Percentiles rank a stretch among this genome's conserved stretches.
These are phyloP conservation scores for Thyridium curvatum DNA, from an alignment of 2,329 filamentous ascomycete species.

Conservation along the genomic window DNA sequence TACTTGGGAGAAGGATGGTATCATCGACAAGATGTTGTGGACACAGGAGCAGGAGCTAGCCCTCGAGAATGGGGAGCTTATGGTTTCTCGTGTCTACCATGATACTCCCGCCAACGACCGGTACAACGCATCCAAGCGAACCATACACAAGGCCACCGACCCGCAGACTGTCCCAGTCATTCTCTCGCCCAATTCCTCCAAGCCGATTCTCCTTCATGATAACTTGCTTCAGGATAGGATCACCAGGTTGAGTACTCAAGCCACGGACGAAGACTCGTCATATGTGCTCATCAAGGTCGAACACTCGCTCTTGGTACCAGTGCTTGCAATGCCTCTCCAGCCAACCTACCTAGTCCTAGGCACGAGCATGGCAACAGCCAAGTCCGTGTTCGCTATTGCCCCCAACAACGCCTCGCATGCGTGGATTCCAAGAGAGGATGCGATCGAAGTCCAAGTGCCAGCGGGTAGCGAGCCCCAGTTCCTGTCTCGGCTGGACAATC, in stretches of 20 bases:
- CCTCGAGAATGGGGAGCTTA: constrained; percentile 4
- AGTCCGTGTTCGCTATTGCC: not conserved
- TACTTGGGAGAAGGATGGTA: constrained; percentile 5
- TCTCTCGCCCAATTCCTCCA: not conserved
- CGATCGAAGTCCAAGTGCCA: not conserved
- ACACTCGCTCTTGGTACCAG: constrained; percentile 1
- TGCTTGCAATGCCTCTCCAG: constrained; percentile 1
- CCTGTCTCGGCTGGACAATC: not conserved
- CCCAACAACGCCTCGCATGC: not conserved
- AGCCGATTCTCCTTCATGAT: not conserved
- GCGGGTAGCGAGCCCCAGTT: not conserved
- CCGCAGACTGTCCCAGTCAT: not conserved
- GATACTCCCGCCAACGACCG: constrained; percentile 6
- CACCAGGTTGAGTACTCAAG: not conserved
- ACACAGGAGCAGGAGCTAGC: constrained; percentile 9
- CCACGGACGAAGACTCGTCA: not conserved
- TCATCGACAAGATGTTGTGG: constrained; percentile 5
- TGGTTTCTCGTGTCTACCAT: constrained; percentile 6
- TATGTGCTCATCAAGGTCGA: not conserved
- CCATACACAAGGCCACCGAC: constrained; percentile 1
- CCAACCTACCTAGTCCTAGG: constrained; percentile 1
- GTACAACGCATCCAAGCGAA: constrained; percentile 8
- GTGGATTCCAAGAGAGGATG: not conserved
- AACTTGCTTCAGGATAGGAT: not conserved
- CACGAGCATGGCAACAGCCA: not conserved